Evolutionary conservation across 345 rosid species (phyloP), one percentile per base, ranked within the genome.

Genomic region (Cardiospermum halicacabum): DNA sequence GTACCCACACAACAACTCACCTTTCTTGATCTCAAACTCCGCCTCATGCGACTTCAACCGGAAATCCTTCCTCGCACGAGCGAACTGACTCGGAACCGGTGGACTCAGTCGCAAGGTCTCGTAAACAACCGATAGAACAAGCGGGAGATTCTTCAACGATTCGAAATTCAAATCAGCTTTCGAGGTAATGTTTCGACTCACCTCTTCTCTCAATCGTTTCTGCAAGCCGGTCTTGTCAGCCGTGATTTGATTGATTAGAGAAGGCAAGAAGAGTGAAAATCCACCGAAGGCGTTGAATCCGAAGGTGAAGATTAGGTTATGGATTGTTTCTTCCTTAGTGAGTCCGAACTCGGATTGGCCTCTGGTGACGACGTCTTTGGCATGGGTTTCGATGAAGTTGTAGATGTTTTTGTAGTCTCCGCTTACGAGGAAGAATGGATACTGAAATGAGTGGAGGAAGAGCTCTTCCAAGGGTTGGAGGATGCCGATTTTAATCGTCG

Each of bases 231-330:
- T 39, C 24, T 69, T 56, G 48, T 87, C 95, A 18, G 75, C 76
- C 0, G 67, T 73, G 28, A 92, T 71, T 32, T 7, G 11, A 2
- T n/a, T 60, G 15, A 92, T 13, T 4, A 89, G 56, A 4, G 49
- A 22, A 0, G 91, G 91, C 45, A 89, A 60, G 18, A 92, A 88
- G 31, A 86, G 11, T 3, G 92, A 79, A 77, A 92, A 92, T 27
- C 98, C 98, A 53, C 98, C 96, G 25, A 58, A 92, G 3, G 98
- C 87, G 36, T 92, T 92, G 71, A 92, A 92, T 4, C 98, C 92
- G 7, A 92, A 69, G 5, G 73, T 30, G 65, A 89, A 92, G 43
- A 92, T 73, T 12, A 89, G 43, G 74, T 92, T 89, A 43, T 92
- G 89, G 32, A 85, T 66, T 3, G 84, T 31, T 47, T 92, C 96